phyloP scores from a whole-genome alignment of 257 asterid species.

The Ballota nigra region DNA sequence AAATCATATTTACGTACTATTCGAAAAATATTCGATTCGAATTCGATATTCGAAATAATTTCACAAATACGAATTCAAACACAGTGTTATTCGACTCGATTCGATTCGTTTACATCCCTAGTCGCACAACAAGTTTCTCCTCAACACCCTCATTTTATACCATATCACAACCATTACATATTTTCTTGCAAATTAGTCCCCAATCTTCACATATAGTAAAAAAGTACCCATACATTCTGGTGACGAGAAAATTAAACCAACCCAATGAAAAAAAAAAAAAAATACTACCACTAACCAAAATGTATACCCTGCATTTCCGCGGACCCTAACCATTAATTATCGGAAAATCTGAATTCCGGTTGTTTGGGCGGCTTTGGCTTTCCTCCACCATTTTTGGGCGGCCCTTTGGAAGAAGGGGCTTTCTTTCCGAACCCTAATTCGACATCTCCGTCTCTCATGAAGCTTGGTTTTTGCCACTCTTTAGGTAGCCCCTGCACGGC shows the following conservation, averaged over 20 bases:
- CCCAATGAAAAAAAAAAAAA: background rate
- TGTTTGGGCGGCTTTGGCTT: conserved; percentile 28
- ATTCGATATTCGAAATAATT: too few relatives aligned
- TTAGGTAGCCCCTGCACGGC: conserved; percentile 29
- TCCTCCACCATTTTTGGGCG: conserved; percentile 26
- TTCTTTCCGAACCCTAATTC: conserved; percentile 65
- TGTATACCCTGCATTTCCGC: conserved; percentile 26
- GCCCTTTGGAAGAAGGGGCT: conserved; percentile 15
- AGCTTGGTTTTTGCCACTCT: conserved; percentile 44
- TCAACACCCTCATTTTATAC: conserved; percentile 3
- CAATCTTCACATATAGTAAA: conserved; percentile 7
- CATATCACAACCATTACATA: conserved; percentile 17
- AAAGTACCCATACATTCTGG: conserved; percentile 12
- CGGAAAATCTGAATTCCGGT: conserved; percentile 52
- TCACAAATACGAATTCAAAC: too few relatives aligned
- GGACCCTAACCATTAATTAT: conserved; percentile 29
- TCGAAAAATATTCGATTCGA: too few relatives aligned
- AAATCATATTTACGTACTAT: too few relatives aligned
- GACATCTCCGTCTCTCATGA: conserved; percentile 57
- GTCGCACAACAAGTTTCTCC: background rate
- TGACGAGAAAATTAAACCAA: conserved; percentile 17
- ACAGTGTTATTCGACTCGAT: too few relatives aligned
- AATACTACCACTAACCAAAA: background rate
- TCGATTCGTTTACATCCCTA: too few relatives aligned
- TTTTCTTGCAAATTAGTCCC: conserved; percentile 4